phyloP scores from a whole-genome alignment of 2,329 filamentous ascomycete genomes.

The Ceratocystis destructans region DNA sequence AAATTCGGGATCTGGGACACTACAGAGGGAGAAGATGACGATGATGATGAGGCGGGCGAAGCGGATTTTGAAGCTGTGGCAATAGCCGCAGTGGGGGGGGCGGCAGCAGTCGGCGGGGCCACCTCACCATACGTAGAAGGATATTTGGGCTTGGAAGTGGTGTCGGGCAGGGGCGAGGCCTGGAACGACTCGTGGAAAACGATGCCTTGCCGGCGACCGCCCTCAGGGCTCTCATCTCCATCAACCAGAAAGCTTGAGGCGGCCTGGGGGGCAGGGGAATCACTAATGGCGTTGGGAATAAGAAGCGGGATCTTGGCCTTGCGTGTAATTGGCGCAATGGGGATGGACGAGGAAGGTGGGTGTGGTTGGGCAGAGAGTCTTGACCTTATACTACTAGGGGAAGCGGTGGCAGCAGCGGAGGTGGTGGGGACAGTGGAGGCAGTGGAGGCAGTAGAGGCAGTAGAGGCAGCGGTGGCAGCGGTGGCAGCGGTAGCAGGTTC shows the following conservation, averaged over 20 bases:
- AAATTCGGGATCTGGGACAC: neutral
- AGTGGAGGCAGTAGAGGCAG: neutral
- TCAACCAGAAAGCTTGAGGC: slow-evolving; percentile 20
- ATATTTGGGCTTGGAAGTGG: neutral
- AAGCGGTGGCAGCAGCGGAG: neutral
- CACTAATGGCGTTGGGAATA: neutral
- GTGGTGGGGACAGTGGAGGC: neutral
- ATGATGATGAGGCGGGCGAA: neutral
- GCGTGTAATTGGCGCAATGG: neutral
- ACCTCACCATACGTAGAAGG: slow-evolving; percentile 27
- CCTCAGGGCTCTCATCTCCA: slow-evolving; percentile 23
- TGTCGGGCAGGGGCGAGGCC: slow-evolving; percentile 34
- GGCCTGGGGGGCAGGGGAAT: neutral
- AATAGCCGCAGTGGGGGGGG: neutral
- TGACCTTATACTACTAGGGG: neutral
- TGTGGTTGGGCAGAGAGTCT: neutral
- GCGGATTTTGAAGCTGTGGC: slow-evolving; percentile 10
- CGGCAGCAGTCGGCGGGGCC: slow-evolving; percentile 7
- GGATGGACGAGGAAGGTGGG: neutral
- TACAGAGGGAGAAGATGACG: slow-evolving; percentile 1
- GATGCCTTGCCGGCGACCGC: slow-evolving; percentile 42
- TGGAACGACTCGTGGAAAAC: slow-evolving; percentile 46
- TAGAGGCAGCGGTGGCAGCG: neutral
- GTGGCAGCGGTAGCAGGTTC: neutral
- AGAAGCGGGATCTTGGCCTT: slow-evolving; percentile 3